A percentile compares a stretch with the other conserved stretches of the same genome.
Conservation (phyloP, 2,329 filamentous ascomycete genomes). For the Beauveria scarabaeidicola region DNA sequence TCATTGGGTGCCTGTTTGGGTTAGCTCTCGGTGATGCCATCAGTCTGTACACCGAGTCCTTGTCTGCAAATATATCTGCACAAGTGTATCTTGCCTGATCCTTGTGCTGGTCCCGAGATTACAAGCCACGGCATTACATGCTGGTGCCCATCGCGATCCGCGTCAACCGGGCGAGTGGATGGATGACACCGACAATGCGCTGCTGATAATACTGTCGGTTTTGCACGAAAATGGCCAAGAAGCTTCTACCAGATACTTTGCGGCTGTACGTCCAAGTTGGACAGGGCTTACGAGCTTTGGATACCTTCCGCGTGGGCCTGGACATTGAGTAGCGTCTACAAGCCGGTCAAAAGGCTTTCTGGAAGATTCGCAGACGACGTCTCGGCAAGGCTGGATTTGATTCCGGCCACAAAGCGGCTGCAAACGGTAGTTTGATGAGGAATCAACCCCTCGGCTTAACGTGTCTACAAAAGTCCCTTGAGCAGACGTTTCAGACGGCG, state of each 20-base stretch:
- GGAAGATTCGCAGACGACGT: slow-evolving; percentile 29
- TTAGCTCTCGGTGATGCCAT: slow-evolving; percentile 46
- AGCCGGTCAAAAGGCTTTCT: slow-evolving; percentile 31
- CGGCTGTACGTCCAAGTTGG: slow-evolving; percentile 39
- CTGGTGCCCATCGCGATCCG: slow-evolving; percentile 37
- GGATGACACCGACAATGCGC: slow-evolving; percentile 46
- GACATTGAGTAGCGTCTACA: slow-evolving; percentile 39
- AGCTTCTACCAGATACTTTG: slow-evolving; percentile 33
- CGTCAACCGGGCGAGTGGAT: slow-evolving; percentile 39
- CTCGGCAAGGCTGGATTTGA: slow-evolving; percentile 33
- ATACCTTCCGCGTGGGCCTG: slow-evolving; percentile 39
- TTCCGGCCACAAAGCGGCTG: slow-evolving; percentile 30
- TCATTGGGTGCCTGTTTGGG: slow-evolving; percentile 35
- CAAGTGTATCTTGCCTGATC: slow-evolving; percentile 27
- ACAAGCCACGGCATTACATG: slow-evolving; percentile 30
- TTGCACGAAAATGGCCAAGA: slow-evolving; percentile 32
- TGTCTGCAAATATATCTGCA: slow-evolving; percentile 27
- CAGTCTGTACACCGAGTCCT: slow-evolving; percentile 46
- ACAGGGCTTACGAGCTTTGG: slow-evolving; percentile 37
- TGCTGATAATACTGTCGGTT: slow-evolving; percentile 40
- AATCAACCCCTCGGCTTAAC: slow-evolving; percentile 41
- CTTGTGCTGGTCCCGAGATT: slow-evolving; percentile 32
- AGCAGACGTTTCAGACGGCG: slow-evolving; percentile 35
- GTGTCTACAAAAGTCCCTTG: slow-evolving; percentile 30
- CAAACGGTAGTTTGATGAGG: slow-evolving; percentile 46